phyloP scores from a whole-genome alignment of 192 early-diverging fungal species.

The Coemansia sp. region DNA sequence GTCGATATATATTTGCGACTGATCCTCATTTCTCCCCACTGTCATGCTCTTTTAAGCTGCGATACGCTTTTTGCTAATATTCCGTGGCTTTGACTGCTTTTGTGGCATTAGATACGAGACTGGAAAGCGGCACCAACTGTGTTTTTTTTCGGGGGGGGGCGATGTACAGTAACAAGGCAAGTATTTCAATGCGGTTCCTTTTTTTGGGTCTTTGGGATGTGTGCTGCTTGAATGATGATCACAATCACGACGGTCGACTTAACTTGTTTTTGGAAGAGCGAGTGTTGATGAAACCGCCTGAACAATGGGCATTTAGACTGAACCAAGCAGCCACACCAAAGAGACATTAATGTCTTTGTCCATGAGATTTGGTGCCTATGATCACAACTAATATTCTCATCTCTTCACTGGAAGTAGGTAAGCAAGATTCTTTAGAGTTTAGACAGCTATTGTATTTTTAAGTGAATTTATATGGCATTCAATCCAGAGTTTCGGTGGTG shows the following conservation, averaged over 20 bases:
- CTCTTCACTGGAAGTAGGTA: background rate
- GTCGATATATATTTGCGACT: constrained; percentile 38
- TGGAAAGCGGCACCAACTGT: too few relatives aligned
- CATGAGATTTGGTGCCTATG: too few relatives aligned
- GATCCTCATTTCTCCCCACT: constrained; percentile 8
- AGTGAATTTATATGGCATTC: background rate
- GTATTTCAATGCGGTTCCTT: constrained; percentile 3
- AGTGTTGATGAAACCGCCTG: constrained; percentile 48
- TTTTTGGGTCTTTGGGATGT: background rate
- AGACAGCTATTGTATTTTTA: background rate
- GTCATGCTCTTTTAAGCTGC: background rate
- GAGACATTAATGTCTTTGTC: background rate
- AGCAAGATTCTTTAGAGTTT: background rate
- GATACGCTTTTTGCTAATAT: background rate
- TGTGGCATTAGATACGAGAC: background rate
- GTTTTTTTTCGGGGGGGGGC: background rate
- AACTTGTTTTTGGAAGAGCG: constrained; percentile 51
- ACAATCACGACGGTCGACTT: constrained; percentile 53
- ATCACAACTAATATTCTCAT: background rate
- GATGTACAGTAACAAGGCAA: constrained; percentile 9
- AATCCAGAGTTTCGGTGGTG: constrained; percentile 4
- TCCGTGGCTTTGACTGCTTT: background rate
- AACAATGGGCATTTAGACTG: constrained; percentile 39
- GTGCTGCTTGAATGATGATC: constrained; percentile 38
- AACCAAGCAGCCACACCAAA: constrained; percentile 13